A percentile compares a stretch with the other conserved stretches of the same genome.
phyloP scores from a whole-genome alignment of 2,329 filamentous ascomycete genomes.

The Neonectria coccinea region DNA sequence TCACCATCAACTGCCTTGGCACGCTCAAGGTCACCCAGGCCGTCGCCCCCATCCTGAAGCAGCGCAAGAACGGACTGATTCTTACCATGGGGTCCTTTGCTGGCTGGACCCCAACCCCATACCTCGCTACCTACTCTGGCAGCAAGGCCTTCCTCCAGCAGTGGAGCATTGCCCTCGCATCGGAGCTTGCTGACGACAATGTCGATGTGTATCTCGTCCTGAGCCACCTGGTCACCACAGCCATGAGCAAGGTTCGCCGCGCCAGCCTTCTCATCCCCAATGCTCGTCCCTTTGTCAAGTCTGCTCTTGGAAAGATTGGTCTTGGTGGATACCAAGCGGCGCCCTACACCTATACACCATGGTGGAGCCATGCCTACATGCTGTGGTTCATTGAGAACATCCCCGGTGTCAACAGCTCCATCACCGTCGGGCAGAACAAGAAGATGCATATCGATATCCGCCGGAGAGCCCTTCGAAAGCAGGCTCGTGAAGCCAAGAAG shows the following conservation, averaged over 20 bases:
- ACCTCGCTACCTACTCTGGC: slow-evolving; percentile 95
- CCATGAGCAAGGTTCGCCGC: slow-evolving; percentile 95
- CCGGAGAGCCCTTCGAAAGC: slow-evolving; percentile 84
- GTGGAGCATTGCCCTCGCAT: slow-evolving; percentile 88
- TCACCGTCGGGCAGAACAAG: slow-evolving; percentile 64
- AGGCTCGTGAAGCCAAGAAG: slow-evolving; percentile 84
- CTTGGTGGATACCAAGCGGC: slow-evolving; percentile 82
- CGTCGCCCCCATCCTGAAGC: slow-evolving; percentile 84
- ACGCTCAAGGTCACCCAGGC: slow-evolving; percentile 90
- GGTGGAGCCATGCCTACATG: slow-evolving; percentile 91
- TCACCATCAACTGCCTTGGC: slow-evolving; percentile 93
- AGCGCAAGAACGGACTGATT: slow-evolving; percentile 87
- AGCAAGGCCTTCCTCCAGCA: slow-evolving; percentile 98
- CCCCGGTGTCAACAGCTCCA: slow-evolving; percentile 60
- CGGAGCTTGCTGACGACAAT: slow-evolving; percentile 83
- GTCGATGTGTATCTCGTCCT: slow-evolving; percentile 93
- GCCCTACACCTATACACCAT: slow-evolving; percentile 88
- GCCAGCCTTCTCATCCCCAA: slow-evolving; percentile 82
- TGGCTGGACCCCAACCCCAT: slow-evolving; percentile 89
- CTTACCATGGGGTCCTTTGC: slow-evolving; percentile 98
- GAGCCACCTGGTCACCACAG: slow-evolving; percentile 92
- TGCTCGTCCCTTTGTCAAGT: slow-evolving; percentile 83
- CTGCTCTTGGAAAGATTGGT: slow-evolving; percentile 84
- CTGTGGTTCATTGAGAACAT: slow-evolving; percentile 80
- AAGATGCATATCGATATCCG: slow-evolving; percentile 87